Percentiles rank a stretch among this genome's conserved stretches.
These are phyloP conservation scores for Paraphaeosphaeria minitans DNA, from an alignment of 2,329 filamentous ascomycete species.

Conservation along the genomic window DNA sequence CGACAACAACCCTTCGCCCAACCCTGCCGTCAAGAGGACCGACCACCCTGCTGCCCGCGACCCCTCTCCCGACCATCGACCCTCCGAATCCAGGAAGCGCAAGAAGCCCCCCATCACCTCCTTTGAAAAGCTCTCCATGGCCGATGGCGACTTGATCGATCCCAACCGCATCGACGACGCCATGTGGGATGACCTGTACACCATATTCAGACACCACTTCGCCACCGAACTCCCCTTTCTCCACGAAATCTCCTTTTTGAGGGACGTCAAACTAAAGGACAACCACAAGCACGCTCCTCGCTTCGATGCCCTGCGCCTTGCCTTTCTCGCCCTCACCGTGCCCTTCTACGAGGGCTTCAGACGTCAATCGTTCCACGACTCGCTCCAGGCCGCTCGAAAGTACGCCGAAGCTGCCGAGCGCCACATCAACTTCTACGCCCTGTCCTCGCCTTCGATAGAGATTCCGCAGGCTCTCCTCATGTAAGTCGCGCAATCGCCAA, in stretches of 20 bases:
- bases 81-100: constrained; percentile 31
- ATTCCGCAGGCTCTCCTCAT: constrained; percentile 71
- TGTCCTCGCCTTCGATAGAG: constrained; percentile 59
- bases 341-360: constrained; percentile 69
- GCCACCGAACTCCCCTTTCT: constrained; percentile 74
- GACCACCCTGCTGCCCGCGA: constrained; percentile 16
- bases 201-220: constrained; percentile 73
- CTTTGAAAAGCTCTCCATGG: constrained; percentile 53
- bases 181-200: constrained; percentile 72
- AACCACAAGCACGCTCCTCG: constrained; percentile 41
- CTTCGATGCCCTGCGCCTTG: constrained; percentile 60
- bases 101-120: constrained; percentile 47
- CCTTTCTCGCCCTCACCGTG: constrained; percentile 70
- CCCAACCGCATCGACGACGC: constrained; percentile 64
- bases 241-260: constrained; percentile 67
- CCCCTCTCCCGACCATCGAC: neutral
- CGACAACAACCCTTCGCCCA: constrained; percentile 18
- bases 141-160: constrained; percentile 61
- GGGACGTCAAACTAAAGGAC: constrained; percentile 26
- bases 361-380: constrained; percentile 46
- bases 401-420: constrained; percentile 65
- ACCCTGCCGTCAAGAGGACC: constrained; percentile 48
- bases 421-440: constrained; percentile 43
- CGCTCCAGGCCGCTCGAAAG: constrained; percentile 11
- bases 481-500: constrained; percentile 29